phyloP scores from a whole-genome alignment of 2,329 filamentous ascomycete species.

The Pseudogymnoascus sp. region DNA sequence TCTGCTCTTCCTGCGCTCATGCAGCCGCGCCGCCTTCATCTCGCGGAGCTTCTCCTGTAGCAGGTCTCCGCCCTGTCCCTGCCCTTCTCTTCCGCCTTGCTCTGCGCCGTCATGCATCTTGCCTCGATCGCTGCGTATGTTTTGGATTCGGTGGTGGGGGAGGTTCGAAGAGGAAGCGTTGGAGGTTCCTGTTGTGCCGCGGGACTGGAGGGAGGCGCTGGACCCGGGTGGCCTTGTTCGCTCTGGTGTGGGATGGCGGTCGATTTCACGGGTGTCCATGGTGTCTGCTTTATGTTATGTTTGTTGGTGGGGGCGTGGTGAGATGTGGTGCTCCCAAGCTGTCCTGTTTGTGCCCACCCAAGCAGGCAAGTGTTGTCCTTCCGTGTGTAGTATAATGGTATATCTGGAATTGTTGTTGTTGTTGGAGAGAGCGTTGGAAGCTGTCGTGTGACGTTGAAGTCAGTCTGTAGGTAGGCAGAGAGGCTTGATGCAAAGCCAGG shows the following conservation, averaged over 20 bases:
- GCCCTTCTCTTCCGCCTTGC: neutral
- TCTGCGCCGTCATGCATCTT: neutral
- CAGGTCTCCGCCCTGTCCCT: slow-evolving; percentile 13
- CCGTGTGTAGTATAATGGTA: neutral
- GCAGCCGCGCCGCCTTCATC: slow-evolving; percentile 25
- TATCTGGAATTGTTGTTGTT: neutral
- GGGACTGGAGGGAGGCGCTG: neutral
- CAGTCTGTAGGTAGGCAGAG: neutral
- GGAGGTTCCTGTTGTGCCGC: neutral
- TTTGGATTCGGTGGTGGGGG: slow-evolving; percentile 6
- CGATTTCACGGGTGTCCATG: neutral
- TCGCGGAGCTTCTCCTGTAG: slow-evolving; percentile 28
- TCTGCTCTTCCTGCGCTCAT: slow-evolving; percentile 19
- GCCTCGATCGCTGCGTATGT: slow-evolving; percentile 1
- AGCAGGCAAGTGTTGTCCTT: neutral
- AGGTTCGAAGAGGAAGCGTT: slow-evolving; percentile 5
- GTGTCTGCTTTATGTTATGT: neutral
- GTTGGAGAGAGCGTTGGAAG: neutral
- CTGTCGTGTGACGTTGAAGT: neutral
- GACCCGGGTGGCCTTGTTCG: slow-evolving; percentile 2
- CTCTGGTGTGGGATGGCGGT: slow-evolving; percentile 2
- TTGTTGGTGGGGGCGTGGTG: neutral
- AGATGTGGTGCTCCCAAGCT: neutral
- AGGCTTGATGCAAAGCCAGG: slow-evolving; percentile 2
- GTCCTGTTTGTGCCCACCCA: slow-evolving; percentile 1